phyloP scores from a whole-genome alignment of 2,329 filamentous ascomycete genomes.

The Hypoxylon sp. region DNA sequence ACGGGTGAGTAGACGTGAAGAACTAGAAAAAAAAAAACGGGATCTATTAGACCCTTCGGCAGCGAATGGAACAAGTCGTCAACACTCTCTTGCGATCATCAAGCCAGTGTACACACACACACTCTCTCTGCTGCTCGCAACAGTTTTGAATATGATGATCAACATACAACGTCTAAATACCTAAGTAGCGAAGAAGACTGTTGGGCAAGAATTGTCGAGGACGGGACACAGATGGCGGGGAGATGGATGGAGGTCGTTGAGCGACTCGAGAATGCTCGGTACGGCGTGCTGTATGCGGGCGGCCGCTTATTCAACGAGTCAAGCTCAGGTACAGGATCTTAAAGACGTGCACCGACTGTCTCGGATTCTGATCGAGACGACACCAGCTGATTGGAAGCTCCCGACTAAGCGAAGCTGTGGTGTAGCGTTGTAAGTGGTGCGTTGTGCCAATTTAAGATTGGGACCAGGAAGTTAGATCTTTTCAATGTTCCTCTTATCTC shows the following conservation, averaged over 20 bases:
- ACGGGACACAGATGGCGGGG: slow-evolving; percentile 39
- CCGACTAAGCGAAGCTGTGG: slow-evolving; percentile 46
- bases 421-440: slow-evolving; percentile 43
- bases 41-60: slow-evolving; percentile 30
- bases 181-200: slow-evolving; percentile 15
- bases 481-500: slow-evolving; percentile 6
- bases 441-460: slow-evolving; percentile 37
- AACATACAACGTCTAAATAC: slow-evolving; percentile 18
- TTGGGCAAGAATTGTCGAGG: slow-evolving; percentile 44
- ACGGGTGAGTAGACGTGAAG: slow-evolving; percentile 13
- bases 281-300: slow-evolving; percentile 34
- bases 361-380: slow-evolving; percentile 46
- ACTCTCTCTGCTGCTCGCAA: slow-evolving; percentile 14
- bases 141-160: slow-evolving; percentile 21
- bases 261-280: slow-evolving; percentile 35
- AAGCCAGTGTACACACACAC: slow-evolving; percentile 6
- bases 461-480: slow-evolving; percentile 23
- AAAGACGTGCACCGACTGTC: slow-evolving; percentile 46
- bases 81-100: slow-evolving; percentile 24
- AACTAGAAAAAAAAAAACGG: slow-evolving; percentile 5
- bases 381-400: slow-evolving; percentile 49
- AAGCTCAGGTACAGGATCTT: slow-evolving; percentile 47
- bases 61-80: slow-evolving; percentile 22
- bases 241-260: slow-evolving; percentile 40
- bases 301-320: slow-evolving; percentile 29